phyloP scores from a whole-genome alignment of 1,284 basidiomycete genomes.

The Flammula alnicola region DNA sequence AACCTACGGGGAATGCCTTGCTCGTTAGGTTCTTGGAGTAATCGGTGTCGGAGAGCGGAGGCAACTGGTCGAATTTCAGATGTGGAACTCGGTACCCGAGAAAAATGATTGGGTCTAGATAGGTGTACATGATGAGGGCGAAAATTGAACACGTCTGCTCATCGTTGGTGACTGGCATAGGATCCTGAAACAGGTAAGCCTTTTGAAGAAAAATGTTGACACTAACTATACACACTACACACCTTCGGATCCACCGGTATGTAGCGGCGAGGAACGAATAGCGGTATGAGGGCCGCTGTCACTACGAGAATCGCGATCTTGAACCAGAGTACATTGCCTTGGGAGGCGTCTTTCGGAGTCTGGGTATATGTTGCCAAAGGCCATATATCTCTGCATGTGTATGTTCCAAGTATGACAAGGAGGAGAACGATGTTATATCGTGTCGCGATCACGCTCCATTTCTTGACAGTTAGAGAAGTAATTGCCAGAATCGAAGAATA shows the following conservation, averaged over 20 bases:
- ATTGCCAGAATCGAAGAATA: constrained; percentile 3
- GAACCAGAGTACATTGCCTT: constrained; percentile 8
- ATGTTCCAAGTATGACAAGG: background rate
- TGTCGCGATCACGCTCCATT: background rate
- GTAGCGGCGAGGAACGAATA: constrained; percentile 19
- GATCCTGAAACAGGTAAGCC: constrained; percentile 36
- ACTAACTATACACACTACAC: too few species aligned
- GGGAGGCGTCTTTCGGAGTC: background rate
- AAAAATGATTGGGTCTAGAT: constrained; percentile 57
- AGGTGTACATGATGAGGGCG: constrained; percentile 58
- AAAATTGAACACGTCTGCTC: constrained; percentile 68
- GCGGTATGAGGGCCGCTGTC: constrained; percentile 8
- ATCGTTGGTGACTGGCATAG: constrained; percentile 50
- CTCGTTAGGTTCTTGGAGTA: constrained; percentile 37
- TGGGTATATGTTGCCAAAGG: constrained; percentile 5
- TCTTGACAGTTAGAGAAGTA: background rate
- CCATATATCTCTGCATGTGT: constrained; percentile 10
- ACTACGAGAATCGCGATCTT: constrained; percentile 5
- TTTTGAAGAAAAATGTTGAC: too few species aligned
- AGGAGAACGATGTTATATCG: constrained; percentile 2
- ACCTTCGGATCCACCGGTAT: background rate
- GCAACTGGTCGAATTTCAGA: constrained; percentile 47
- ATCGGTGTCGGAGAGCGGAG: constrained; percentile 65
- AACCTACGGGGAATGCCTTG: constrained; percentile 40
- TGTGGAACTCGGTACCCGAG: constrained; percentile 44